Evolutionary conservation across 1,139 yeast genomes (phyloP), one percentile per base, ranked within the genome.

Genomic region (Suhomyces atakaporum): DNA sequence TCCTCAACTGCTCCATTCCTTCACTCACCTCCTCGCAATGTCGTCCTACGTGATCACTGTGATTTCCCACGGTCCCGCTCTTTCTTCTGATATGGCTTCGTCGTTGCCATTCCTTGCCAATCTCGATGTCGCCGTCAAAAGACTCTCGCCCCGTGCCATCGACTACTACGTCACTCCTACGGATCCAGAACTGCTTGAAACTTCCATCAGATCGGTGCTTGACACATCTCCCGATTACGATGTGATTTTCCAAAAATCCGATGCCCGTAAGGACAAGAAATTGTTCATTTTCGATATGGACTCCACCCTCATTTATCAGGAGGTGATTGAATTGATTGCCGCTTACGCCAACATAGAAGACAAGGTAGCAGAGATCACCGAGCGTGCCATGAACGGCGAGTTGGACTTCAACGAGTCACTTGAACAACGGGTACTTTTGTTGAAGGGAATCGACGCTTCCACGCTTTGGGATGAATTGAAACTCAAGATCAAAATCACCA

Each of bases 351-450:
- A 74, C 44, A 89, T 86, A 19, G 94, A 86, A 50, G 77, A 70
- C 2, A 67, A 83, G 56, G 95, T 87, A 10, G 81, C 85, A 5
- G 78, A 74, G 36, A 90, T 94, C 54, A 94, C 99, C 4, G 89
- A 85, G 29, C 73, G 90, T 27, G 98, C 98, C 24, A 94, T 94
- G 99, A 89, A 90, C 52, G 97, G 97, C 18, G 96, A 92, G 54
- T 69, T 94, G 16, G 97, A 94, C 58, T 94, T 94, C 66, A 81
- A 79, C 45, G 86, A 85, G 51, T 87, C 96, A 1, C 69, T 94
- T 36, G 69, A 70, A 4, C 81, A 79, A 55, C 76, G 98, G 40
- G 97, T 89, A 8, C 64, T 68, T 12, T 69, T 94, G 18, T 71
- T 94, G 44, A 80, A 79, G 54, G 98, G 98, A 3, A 84, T 92